Evolutionary conservation across 345 rosid species (phyloP).

Genomic region (Dipteronia sinensis): DNA sequence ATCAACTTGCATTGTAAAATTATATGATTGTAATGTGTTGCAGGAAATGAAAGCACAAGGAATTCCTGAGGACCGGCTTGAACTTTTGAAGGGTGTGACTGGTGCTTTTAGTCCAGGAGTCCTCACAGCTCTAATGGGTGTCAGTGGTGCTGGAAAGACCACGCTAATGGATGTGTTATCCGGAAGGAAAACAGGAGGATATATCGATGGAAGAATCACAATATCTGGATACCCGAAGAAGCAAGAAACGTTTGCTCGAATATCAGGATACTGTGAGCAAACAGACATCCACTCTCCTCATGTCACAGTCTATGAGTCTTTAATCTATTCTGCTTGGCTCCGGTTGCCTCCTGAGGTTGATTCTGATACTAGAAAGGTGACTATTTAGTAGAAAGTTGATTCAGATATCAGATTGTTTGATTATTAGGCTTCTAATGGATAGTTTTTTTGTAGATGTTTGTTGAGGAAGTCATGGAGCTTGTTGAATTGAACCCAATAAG

Average conservation of each 20-base stretch:
- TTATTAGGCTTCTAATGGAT: background rate
- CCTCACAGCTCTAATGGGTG: conserved; percentile 69
- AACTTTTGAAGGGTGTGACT: conserved; percentile 62
- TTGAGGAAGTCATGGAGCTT: conserved; percentile 79
- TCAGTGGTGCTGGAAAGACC: conserved; percentile 77
- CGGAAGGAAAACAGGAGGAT: conserved; percentile 77
- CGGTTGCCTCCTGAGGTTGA: conserved; percentile 61
- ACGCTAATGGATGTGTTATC: conserved; percentile 77
- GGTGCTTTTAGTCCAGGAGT: conserved; percentile 76
- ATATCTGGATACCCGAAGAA: conserved; percentile 69
- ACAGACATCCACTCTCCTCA: conserved; percentile 73
- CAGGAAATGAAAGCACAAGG: conserved; percentile 74
- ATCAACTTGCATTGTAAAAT: conserved; percentile 1
- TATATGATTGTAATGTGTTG: background rate
- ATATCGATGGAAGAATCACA: conserved; percentile 49
- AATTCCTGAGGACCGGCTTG: conserved; percentile 45
- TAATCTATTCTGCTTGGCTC: conserved; percentile 70
- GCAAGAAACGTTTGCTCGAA: conserved; percentile 72
- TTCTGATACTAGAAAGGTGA: conserved; percentile 58
- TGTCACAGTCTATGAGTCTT: conserved; percentile 63
- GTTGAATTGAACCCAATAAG: conserved; percentile 55
- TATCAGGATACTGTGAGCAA: conserved; percentile 76
- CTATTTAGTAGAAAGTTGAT: background rate
- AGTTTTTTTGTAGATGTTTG: conserved; percentile 47
- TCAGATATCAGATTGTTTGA: background rate